phyloP scores from a whole-genome alignment of 164 flowering plant species.

The Magnolia officinalis region DNA sequence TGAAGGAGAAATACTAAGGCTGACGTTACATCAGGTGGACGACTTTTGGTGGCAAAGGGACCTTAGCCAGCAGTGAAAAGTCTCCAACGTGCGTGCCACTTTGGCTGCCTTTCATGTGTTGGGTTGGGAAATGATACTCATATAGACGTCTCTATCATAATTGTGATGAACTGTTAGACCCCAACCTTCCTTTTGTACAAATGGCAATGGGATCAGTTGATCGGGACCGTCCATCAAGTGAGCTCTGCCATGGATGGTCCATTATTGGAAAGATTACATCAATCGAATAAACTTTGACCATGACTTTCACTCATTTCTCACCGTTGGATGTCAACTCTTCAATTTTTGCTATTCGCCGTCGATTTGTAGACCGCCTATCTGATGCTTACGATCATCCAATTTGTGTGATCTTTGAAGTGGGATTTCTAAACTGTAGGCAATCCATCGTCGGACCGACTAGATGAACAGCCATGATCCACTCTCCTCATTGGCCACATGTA shows the following conservation, averaged over 20 bases:
- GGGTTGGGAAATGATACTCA: neutral
- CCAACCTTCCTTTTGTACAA: neutral
- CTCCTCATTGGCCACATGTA: too few species aligned
- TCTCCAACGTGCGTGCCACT: slow-evolving; percentile 1
- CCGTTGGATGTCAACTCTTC: neutral
- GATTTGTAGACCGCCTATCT: too few species aligned
- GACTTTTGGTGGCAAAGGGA: neutral
- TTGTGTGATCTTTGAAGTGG: too few species aligned
- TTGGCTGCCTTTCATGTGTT: slow-evolving; percentile 1
- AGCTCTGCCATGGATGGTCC: neutral
- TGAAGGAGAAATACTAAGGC: neutral
- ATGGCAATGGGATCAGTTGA: neutral
- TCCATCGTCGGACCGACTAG: too few species aligned
- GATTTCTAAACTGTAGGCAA: too few species aligned
- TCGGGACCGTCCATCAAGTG: neutral
- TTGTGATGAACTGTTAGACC: neutral
- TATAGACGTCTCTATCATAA: neutral
- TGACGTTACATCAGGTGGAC: neutral
- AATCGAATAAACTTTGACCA: too few species aligned
- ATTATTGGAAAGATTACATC: too few species aligned
- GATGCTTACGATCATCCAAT: too few species aligned
- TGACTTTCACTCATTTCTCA: neutral
- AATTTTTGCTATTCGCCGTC: neutral
- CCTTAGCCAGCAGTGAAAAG: slow-evolving; percentile 3
- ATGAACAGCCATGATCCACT: too few species aligned